Conservation (phyloP, 2,329 filamentous ascomycete species). For the Fusarium palustre region DNA sequence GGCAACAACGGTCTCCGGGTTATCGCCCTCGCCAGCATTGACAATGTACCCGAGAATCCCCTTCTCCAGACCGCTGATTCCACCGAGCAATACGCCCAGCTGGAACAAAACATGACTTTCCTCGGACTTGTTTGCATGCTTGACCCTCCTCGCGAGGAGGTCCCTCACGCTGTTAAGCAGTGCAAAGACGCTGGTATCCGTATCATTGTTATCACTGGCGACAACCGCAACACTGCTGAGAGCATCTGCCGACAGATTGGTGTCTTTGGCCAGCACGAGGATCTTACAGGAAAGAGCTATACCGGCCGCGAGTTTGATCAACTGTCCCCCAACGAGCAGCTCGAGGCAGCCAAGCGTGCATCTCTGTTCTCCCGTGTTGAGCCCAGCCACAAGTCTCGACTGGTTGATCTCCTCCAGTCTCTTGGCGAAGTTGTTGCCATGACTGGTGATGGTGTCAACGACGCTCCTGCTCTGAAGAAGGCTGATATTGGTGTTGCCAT, state of each 20-base stretch:
- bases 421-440: conserved; percentile 96
- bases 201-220: conserved; percentile 97
- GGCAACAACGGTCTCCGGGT: conserved; percentile 93
- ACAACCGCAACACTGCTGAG: conserved; percentile 97
- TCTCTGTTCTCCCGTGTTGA: conserved; percentile 97
- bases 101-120: conserved; percentile 95
- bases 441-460: conserved; percentile 99
- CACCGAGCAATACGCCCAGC: conserved; percentile 82
- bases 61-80: conserved; percentile 81
- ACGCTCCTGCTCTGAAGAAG: conserved; percentile 97
- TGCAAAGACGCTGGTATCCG: conserved; percentile 95
- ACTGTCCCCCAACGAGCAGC: conserved; percentile 80
- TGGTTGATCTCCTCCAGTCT: conserved; percentile 95
- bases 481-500: conserved; percentile 99
- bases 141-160: conserved; percentile 94
- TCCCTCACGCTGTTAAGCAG: conserved; percentile 84
- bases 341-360: conserved; percentile 84
- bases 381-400: conserved; percentile 95
- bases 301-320: conserved; percentile 96
- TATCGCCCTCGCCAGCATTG: conserved; percentile 89
- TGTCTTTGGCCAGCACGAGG: conserved; percentile 84
- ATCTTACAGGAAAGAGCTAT: conserved; percentile 91
- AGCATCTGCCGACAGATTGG: conserved; percentile 98
- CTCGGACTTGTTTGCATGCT: conserved; percentile 96
- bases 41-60: conserved; percentile 77